A percentile compares a stretch with the other conserved stretches of the same genome.
These are phyloP conservation scores for Trichoderma arundinaceum DNA, from an alignment of 2,329 filamentous ascomycete genomes.

Conservation along the genomic window DNA sequence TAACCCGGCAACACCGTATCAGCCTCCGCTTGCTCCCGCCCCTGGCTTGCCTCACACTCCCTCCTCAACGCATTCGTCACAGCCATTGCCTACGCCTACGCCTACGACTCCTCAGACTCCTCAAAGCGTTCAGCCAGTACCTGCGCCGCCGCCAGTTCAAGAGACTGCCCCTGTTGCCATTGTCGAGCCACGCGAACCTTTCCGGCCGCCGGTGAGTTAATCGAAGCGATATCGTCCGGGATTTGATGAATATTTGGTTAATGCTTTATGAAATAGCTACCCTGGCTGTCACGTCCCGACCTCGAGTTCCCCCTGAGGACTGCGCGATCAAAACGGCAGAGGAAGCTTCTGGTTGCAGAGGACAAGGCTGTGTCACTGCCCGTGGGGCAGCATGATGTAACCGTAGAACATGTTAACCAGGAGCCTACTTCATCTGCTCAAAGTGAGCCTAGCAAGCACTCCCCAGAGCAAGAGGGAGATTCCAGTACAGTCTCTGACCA, in stretches of 20 bases:
- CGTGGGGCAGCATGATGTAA: slow-evolving; percentile 46
- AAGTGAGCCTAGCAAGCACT: not conserved
- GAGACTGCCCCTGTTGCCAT: slow-evolving; percentile 12
- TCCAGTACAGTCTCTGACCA: not conserved
- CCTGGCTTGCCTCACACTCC: slow-evolving; percentile 57
- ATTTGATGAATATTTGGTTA: not conserved
- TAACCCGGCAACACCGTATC: slow-evolving; percentile 62
- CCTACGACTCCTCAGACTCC: slow-evolving; percentile 53
- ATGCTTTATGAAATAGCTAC: slow-evolving; percentile 51
- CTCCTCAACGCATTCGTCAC: slow-evolving; percentile 58
- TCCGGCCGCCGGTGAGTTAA: slow-evolving; percentile 58
- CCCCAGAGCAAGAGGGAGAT: slow-evolving; percentile 15
- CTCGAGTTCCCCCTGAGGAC: slow-evolving; percentile 54
- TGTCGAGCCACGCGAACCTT: slow-evolving; percentile 43
- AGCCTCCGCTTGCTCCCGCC: slow-evolving; percentile 55
- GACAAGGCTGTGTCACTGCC: slow-evolving; percentile 52
- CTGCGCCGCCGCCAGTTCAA: slow-evolving; percentile 35
- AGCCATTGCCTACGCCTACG: slow-evolving; percentile 51
- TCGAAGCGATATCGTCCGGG: not conserved
- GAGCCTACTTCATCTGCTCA: slow-evolving; percentile 34
- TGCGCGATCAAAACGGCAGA: slow-evolving; percentile 49
- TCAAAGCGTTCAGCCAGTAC: slow-evolving; percentile 37
- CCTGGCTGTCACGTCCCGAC: slow-evolving; percentile 62
- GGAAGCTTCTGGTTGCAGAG: slow-evolving; percentile 48
- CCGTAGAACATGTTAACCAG: slow-evolving; percentile 37